phyloP scores from a whole-genome alignment of 2,329 filamentous ascomycete species.

The Coccinonectria pachysandricola region DNA sequence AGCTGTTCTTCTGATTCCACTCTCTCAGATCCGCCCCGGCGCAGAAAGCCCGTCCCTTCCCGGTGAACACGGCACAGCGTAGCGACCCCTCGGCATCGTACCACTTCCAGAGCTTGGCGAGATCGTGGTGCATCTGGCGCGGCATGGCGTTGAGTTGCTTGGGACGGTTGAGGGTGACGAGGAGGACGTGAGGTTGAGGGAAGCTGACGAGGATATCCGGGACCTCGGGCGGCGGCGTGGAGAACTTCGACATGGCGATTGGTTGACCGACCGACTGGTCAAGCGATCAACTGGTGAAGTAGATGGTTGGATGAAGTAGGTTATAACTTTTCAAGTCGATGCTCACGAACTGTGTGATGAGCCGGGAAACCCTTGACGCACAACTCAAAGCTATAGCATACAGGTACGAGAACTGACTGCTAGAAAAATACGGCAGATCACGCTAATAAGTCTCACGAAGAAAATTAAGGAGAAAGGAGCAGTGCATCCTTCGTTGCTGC shows the following conservation, averaged over 20 bases:
- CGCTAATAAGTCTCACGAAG: too few species aligned
- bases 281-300: too few species aligned
- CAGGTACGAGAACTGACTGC: too few species aligned
- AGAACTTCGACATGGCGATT: conserved; percentile 17
- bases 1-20: conserved; percentile 38
- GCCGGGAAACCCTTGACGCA: too few species aligned
- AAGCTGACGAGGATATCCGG: conserved; percentile 35
- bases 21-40: conserved; percentile 60
- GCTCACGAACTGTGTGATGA: too few species aligned
- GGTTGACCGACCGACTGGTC: too few species aligned
- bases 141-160: conserved; percentile 16
- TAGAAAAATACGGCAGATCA: too few species aligned
- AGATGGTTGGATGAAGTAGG: conserved; percentile 12
- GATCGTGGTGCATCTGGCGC: conserved; percentile 15
- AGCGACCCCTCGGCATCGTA: conserved; percentile 53
- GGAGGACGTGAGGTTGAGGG: conserved; percentile 43
- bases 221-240: conserved; percentile 31
- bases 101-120: conserved; percentile 44
- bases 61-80: conserved; percentile 53
- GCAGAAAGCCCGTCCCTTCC: conserved; percentile 54
- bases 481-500: too few species aligned
- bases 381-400: too few species aligned
- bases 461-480: too few species aligned
- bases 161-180: conserved; percentile 29
- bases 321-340: too few species aligned